These are phyloP conservation scores for Desmodesmus armatus DNA, from an alignment of 139 green algal species.

Conservation along the genomic window DNA sequence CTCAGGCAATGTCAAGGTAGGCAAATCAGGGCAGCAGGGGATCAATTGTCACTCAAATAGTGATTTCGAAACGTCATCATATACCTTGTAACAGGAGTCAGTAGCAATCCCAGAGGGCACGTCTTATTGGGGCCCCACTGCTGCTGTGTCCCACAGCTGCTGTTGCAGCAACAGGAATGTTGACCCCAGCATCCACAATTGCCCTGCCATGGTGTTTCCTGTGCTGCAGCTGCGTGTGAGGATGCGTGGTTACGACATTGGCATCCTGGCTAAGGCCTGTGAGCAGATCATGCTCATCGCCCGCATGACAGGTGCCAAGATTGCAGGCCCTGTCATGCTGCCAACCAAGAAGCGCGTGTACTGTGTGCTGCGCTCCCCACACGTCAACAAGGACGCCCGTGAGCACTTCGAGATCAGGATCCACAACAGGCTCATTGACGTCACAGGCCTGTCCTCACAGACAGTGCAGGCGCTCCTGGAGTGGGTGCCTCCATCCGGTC, in stretches of 20 bases:
- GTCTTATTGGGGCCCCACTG: neutral
- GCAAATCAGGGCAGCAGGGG: neutral
- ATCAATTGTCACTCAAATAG: neutral
- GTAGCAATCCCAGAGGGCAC: too few relatives aligned
- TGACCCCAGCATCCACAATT: neutral
- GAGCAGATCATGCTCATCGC: conserved; percentile 78
- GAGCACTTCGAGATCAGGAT: conserved; percentile 95
- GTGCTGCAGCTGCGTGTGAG: conserved; percentile 72
- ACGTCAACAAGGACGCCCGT: conserved; percentile 93
- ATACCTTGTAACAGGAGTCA: neutral
- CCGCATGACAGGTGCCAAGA: conserved; percentile 69
- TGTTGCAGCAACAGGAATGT: neutral
- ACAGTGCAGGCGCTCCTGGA: conserved; percentile 91
- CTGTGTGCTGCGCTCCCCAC: conserved; percentile 88
- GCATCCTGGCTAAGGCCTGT: conserved; percentile 68
- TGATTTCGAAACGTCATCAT: neutral
- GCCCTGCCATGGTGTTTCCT: neutral
- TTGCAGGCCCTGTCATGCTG: conserved; percentile 81
- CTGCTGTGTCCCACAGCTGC: neutral
- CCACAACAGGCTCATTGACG: conserved; percentile 88
- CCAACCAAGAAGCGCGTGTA: conserved; percentile 80
- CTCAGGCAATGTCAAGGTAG: conserved; percentile 25
- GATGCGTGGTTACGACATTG: conserved; percentile 79
- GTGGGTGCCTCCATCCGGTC: conserved; percentile 85
- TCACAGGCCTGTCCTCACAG: conserved; percentile 84